Percentiles rank a stretch among this genome's conserved stretches.
These are phyloP conservation scores for Cupressus sempervirens DNA, from an alignment of 75 land plant genomes.

Conservation along the genomic window DNA sequence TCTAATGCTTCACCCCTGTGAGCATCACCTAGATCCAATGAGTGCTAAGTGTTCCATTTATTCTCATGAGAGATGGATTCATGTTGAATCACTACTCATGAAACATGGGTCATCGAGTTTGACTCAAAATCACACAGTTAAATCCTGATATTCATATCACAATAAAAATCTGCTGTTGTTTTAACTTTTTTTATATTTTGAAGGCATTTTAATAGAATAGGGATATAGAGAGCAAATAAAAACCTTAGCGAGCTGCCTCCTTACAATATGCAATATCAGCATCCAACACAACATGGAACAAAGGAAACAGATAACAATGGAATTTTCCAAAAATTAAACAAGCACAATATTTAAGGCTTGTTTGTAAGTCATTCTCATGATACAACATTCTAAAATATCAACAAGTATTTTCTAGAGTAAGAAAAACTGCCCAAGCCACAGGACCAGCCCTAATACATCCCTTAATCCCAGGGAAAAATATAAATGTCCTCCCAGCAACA, in stretches of 20 bases:
- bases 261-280: slow-evolving; percentile 29
- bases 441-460: background rate
- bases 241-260: slow-evolving; percentile 27
- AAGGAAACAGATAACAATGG: background rate
- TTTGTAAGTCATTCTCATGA: background rate
- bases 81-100: too few species aligned
- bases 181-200: too few species aligned
- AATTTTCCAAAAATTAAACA: background rate
- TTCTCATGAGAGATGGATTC: too few species aligned
- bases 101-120: too few species aligned
- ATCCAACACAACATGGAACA: background rate
- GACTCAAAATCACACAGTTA: too few species aligned
- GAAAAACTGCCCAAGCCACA: background rate
- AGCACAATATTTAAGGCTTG: background rate
- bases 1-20: too few species aligned
- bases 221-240: too few species aligned
- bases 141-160: too few species aligned
- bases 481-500: background rate
- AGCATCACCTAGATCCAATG: too few species aligned
- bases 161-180: too few species aligned
- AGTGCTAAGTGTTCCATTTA: too few species aligned
- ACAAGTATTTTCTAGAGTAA: background rate
- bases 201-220: too few species aligned
- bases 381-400: background rate
- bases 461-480: background rate